Conservation (phyloP, 129 eudicot species). For the Kitagawia praeruptora region DNA sequence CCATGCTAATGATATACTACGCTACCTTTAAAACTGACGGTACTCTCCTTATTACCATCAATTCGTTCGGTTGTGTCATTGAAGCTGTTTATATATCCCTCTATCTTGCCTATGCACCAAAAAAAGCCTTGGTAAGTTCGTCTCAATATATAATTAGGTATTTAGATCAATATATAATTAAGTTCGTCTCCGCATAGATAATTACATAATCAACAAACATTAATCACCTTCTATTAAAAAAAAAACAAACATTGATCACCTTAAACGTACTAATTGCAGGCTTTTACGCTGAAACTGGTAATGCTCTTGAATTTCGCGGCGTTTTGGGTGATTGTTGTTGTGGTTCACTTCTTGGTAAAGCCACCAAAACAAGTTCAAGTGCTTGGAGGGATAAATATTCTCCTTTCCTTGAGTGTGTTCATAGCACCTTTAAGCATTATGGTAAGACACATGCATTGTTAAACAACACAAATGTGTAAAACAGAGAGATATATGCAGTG, state of each 20-base stretch:
- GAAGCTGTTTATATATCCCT: constrained; percentile 53
- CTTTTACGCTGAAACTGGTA: constrained; percentile 37
- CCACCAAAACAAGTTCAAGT: constrained; percentile 31
- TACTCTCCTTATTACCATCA: constrained; percentile 59
- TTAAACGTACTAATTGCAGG: constrained; percentile 30
- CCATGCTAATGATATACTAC: constrained; percentile 61
- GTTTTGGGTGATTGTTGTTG: constrained; percentile 34
- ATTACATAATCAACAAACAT: too few species aligned
- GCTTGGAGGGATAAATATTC: constrained; percentile 64
- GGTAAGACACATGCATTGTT: constrained; percentile 19
- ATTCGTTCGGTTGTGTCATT: constrained; percentile 46
- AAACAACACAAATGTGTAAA: background rate
- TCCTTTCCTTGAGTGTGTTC: constrained; percentile 42
- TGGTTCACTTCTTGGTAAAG: constrained; percentile 41
- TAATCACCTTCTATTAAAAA: too few species aligned
- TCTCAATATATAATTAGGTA: background rate
- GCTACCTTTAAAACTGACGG: constrained; percentile 42
- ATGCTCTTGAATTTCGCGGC: constrained; percentile 40
- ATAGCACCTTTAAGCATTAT: constrained; percentile 71
- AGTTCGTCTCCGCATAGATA: too few species aligned
- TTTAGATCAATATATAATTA: too few species aligned
- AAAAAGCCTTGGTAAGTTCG: constrained; percentile 34
- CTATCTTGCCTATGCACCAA: constrained; percentile 52
- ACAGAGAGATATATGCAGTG: background rate
- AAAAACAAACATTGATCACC: too few species aligned